These are phyloP conservation scores for Cerrena zonata DNA, from an alignment of 1,284 basidiomycete species.

Conservation along the genomic window DNA sequence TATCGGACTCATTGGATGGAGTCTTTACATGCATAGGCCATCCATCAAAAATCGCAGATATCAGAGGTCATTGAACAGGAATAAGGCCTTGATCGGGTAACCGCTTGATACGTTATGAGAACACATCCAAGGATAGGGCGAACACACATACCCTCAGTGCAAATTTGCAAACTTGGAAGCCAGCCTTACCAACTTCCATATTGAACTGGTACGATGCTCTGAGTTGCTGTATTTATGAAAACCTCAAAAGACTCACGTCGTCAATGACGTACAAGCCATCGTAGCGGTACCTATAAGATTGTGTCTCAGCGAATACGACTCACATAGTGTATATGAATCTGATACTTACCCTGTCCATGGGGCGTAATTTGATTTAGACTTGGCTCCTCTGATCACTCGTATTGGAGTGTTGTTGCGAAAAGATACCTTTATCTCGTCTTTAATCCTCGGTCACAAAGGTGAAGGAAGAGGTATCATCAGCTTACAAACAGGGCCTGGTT, in stretches of 20 bases:
- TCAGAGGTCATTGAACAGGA: neutral
- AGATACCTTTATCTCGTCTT: constrained; percentile 22
- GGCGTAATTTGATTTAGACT: constrained; percentile 21
- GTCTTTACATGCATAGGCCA: neutral
- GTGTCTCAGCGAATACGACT: neutral
- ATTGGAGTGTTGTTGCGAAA: constrained; percentile 30
- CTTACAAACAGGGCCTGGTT: constrained; percentile 33
- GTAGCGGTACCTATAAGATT: constrained; percentile 40
- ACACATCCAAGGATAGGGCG: neutral
- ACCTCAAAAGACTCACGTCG: constrained; percentile 8
- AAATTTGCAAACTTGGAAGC: constrained; percentile 7
- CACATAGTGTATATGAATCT: neutral
- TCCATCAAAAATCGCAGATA: neutral
- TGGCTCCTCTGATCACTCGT: constrained; percentile 35
- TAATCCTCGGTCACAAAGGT: neutral
- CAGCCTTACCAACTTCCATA: neutral
- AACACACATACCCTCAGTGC: constrained; percentile 3
- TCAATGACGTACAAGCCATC: constrained; percentile 41
- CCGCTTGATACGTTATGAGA: neutral
- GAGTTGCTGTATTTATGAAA: neutral
- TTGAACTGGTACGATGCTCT: neutral
- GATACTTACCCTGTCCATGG: constrained; percentile 30
- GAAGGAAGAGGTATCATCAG: too few relatives aligned
- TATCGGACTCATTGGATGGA: neutral
- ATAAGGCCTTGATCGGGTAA: constrained; percentile 6